phyloP scores from a whole-genome alignment of 179 eudicot species.

The Silene noctiflora region DNA sequence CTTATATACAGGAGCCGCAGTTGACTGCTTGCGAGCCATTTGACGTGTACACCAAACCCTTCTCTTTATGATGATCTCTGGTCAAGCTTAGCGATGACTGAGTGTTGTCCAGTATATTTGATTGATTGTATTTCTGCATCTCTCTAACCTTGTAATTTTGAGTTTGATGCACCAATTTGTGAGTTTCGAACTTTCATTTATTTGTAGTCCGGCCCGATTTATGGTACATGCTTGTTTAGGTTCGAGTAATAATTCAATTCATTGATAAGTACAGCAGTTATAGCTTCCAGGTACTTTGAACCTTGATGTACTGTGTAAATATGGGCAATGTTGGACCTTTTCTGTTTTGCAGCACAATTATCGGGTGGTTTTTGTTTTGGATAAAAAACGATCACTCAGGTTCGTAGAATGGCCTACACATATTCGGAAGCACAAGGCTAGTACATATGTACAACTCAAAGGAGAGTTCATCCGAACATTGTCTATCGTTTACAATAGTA shows the following conservation, averaged over 20 bases:
- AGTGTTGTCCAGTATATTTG: not conserved
- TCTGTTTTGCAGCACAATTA: not conserved
- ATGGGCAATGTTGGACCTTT: slow-evolving; percentile 2
- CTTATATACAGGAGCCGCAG: slow-evolving; percentile 78
- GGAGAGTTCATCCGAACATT: no score
- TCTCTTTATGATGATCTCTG: slow-evolving; percentile 45
- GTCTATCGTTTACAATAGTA: slow-evolving; percentile 23
- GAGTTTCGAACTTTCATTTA: not conserved
- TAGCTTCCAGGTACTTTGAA: no score
- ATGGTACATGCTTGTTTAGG: slow-evolving; percentile 7
- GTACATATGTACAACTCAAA: no score
- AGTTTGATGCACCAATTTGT: slow-evolving; percentile 12
- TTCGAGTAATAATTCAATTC: not conserved
- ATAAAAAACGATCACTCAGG: no score
- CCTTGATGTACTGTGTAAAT: slow-evolving; percentile 2
- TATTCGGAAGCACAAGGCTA: no score
- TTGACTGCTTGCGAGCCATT: slow-evolving; percentile 74
- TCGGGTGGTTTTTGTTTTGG: not conserved
- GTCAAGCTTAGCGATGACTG: not conserved
- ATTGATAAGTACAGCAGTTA: not conserved
- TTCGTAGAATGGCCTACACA: no score
- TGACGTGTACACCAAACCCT: slow-evolving; percentile 74
- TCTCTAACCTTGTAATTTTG: not conserved
- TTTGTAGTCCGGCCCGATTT: not conserved
- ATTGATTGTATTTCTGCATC: not conserved